Evolutionary conservation across 768 basidiomycete genomes (phyloP), one percentile per base, ranked within the genome.

Genomic region (Mycena belliarum): DNA sequence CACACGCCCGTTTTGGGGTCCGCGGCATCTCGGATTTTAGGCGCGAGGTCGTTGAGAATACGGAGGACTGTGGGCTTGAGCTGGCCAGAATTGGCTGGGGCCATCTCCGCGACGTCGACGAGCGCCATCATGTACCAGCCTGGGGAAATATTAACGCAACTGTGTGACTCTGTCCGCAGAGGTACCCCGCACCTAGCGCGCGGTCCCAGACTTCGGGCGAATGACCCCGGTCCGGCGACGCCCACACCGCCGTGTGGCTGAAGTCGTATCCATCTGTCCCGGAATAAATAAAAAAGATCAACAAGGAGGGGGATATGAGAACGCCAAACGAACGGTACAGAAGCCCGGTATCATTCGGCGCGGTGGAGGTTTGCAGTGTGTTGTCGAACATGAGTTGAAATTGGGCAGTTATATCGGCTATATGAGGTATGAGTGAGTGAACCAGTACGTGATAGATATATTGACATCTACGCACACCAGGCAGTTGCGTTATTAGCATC

Each of bases 151-250:
- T 15, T 7, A 26, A 11, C 16, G 11, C 33, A 14, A 15, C 33
- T 35, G 33, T 24, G 23, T 20, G 40, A 12, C 29, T 32, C 29
- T 38, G 2, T 28, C 11, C n/a, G n/a, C n/a, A 42, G n/a, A 16
- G 24, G 29, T 26, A 29, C 28, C 1, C n/a, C 14, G 41, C 73
- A 18, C 79, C 80, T 14, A 82, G 57, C 0, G 79, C 78, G 20
- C 79, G 78, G 47, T 75, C 76, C 79, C 80, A 81, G 8, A 81
- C 75, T 53, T 80, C 76, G 8, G 79, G 78, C 4, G 75, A 77
- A 55, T 79, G 78, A 0, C 80, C 80, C 1, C 78, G 70, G 61
- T 78, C 77, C 0, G 75, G 57, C 14, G 74, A 74, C 4, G 80
- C 79, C 80, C 80, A 82, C 18, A 70, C 63, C 5, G 75, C 68